phyloP scores from a whole-genome alignment of 768 basidiomycete genomes.

The Trametes coccinea region DNA sequence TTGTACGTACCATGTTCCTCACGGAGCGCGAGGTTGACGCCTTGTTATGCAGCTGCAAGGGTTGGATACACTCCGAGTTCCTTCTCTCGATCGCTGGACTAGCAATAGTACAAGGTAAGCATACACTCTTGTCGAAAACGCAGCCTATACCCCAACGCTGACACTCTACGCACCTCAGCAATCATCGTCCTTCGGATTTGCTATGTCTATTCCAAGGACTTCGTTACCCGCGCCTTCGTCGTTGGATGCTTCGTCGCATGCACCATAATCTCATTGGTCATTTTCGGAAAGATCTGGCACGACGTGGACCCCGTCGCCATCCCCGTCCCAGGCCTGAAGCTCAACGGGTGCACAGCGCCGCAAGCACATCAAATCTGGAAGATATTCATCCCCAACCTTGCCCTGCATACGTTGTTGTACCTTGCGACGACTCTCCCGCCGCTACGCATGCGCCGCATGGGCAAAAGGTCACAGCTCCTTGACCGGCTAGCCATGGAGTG shows the following conservation, averaged over 20 bases:
- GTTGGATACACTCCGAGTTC: constrained; percentile 10
- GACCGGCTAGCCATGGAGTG: constrained; percentile 22
- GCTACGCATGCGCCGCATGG: constrained; percentile 6
- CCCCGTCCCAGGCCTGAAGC: constrained; percentile 12
- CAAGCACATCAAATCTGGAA: constrained; percentile 19
- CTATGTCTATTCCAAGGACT: constrained; percentile 21
- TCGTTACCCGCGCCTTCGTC: constrained; percentile 10
- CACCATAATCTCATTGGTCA: constrained; percentile 1
- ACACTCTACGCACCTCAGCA: not conserved
- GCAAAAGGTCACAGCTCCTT: constrained; percentile 17
- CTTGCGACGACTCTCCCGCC: constrained; percentile 22
- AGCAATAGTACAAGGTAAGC: constrained; percentile 19
- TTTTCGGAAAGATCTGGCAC: constrained; percentile 13
- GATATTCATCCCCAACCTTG: constrained; percentile 20
- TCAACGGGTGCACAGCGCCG: constrained; percentile 21
- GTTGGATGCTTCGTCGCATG: constrained; percentile 15
- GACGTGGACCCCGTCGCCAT: constrained; percentile 7
- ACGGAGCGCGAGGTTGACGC: not conserved
- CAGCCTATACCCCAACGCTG: not conserved
- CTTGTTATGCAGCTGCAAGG: constrained; percentile 5
- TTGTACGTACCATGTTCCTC: not conserved
- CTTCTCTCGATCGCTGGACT: constrained; percentile 13
- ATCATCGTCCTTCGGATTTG: constrained; percentile 28
- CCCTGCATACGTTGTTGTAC: constrained; percentile 23
- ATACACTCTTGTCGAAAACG: too few relatives aligned